Evolutionary conservation across 805 yeast genomes (phyloP).

Genomic region (Pichia cephalocereana): DNA sequence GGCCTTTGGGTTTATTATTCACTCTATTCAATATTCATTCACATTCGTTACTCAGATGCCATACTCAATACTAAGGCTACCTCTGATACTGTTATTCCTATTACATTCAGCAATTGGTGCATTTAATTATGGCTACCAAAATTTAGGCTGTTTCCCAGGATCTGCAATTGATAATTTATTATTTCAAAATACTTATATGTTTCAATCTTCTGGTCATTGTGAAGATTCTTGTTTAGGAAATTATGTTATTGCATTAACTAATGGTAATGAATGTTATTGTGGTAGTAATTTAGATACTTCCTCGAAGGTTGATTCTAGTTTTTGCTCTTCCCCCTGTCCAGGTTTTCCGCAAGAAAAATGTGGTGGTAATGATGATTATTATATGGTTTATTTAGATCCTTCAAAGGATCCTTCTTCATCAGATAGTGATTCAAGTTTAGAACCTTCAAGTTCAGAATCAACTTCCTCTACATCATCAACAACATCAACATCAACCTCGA

Average conservation of each 20-base stretch:
- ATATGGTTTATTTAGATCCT: conserved; percentile 36
- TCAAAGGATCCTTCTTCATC: conserved; percentile 2
- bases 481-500: conserved; percentile 5
- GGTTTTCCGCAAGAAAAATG: conserved; percentile 62
- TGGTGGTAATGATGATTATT: conserved; percentile 38
- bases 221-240: conserved; percentile 36
- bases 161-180: conserved; percentile 26
- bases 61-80: no score
- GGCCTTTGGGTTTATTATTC: no score
- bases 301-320: conserved; percentile 17
- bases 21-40: no score
- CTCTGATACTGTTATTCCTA: neutral
- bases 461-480: conserved; percentile 3
- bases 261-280: conserved; percentile 58
- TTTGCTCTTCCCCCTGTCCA: conserved; percentile 41
- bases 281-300: conserved; percentile 37
- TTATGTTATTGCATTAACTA: conserved; percentile 34
- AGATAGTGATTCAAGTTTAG: conserved; percentile 2
- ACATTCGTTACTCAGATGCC: no score
- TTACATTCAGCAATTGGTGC: conserved; percentile 5
- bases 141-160: conserved; percentile 20
- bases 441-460: conserved; percentile 8
- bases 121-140: conserved; percentile 1
- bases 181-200: conserved; percentile 38
- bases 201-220: conserved; percentile 58